Conservation (phyloP, 1,284 basidiomycete genomes). For the Ganoderma boninense region DNA sequence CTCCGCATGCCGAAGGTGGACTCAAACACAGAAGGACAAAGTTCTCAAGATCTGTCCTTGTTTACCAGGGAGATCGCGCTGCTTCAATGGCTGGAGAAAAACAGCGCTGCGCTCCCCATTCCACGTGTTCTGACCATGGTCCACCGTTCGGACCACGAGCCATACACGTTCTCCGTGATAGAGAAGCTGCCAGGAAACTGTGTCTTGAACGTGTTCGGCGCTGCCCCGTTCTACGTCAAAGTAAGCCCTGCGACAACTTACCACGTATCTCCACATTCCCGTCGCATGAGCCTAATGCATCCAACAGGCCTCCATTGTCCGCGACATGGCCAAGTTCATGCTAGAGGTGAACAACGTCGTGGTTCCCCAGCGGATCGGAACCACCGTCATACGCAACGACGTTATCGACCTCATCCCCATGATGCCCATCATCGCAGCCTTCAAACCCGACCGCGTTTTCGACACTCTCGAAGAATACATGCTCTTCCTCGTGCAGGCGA, state of each 20-base stretch:
- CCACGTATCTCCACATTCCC: neutral
- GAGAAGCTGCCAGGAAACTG: neutral
- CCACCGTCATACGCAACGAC: neutral
- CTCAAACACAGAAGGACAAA: neutral
- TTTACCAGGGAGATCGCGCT: neutral
- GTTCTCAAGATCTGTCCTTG: neutral
- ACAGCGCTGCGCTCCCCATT: neutral
- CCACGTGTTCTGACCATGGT: neutral
- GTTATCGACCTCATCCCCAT: neutral
- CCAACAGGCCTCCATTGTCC: slow-evolving; percentile 10
- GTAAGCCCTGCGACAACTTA: neutral
- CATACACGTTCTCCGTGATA: neutral
- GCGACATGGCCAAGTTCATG: neutral
- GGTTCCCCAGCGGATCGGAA: slow-evolving; percentile 15
- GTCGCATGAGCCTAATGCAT: neutral
- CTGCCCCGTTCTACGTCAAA: slow-evolving; percentile 2
- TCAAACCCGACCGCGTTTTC: slow-evolving; percentile 4
- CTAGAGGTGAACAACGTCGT: slow-evolving; percentile 6
- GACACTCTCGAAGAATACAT: slow-evolving; percentile 21
- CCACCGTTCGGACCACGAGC: neutral
- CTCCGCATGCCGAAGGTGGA: neutral
- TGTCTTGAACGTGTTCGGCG: slow-evolving; percentile 15
- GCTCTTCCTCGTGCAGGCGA: slow-evolving; percentile 4
- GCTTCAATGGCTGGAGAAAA: neutral
- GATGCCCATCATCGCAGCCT: neutral